These are phyloP conservation scores for Tulasnella sp. DNA, from an alignment of 768 basidiomycete species.

Conservation along the genomic window DNA sequence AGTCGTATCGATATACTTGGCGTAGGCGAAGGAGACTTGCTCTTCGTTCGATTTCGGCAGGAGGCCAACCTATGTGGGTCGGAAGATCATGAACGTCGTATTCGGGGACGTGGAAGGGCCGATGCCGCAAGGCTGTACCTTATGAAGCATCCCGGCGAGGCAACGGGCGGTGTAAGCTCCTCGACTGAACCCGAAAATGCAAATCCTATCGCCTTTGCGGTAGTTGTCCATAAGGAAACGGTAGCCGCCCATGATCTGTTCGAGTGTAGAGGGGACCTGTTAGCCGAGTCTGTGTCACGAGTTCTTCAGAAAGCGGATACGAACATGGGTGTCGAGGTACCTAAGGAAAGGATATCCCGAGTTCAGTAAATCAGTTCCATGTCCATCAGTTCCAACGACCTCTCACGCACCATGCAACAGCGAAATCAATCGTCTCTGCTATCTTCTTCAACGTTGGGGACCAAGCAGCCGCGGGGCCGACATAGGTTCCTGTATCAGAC, in stretches of 20 bases:
- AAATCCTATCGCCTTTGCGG: constrained; percentile 44
- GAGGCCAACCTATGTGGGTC: constrained; percentile 44
- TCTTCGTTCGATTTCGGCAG: constrained; percentile 31
- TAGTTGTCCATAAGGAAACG: constrained; percentile 36
- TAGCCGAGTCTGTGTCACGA: neutral
- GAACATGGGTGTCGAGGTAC: constrained; percentile 67
- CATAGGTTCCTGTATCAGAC: constrained; percentile 21
- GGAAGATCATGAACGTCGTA: neutral
- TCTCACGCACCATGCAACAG: constrained; percentile 64
- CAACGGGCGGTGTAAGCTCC: constrained; percentile 42
- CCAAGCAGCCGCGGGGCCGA: constrained; percentile 50
- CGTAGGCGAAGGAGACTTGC: constrained; percentile 31
- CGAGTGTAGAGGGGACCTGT: neutral
- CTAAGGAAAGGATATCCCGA: constrained; percentile 44
- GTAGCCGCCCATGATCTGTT: constrained; percentile 33
- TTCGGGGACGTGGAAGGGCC: neutral
- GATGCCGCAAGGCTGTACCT: constrained; percentile 45
- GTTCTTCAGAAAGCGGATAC: neutral
- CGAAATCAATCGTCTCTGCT: constrained; percentile 67
- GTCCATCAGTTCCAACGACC: neutral
- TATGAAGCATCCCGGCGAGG: constrained; percentile 54
- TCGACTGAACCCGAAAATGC: constrained; percentile 45
- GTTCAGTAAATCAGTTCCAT: neutral
- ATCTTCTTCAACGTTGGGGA: constrained; percentile 50
- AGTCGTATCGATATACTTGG: constrained; percentile 29